Conservation (phyloP, 1,284 basidiomycete genomes). For the Apiotrichum gamsii region DNA sequence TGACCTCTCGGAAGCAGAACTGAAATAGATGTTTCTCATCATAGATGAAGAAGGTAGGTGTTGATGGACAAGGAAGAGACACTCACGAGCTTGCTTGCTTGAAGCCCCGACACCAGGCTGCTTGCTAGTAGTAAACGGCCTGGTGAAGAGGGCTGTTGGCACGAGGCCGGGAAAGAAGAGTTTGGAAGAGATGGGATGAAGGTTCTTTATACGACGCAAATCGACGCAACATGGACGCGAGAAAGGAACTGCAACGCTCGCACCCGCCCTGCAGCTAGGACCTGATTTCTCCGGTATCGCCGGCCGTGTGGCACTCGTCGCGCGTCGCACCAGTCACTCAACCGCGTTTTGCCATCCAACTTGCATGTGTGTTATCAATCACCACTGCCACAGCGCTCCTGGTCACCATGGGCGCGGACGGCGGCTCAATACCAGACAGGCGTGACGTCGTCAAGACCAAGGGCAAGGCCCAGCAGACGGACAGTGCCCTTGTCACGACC, state of each 20-base stretch:
- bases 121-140: not conserved
- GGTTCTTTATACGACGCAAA: not conserved
- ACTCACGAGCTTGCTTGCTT: conserved; percentile 5
- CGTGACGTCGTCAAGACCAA: conserved; percentile 47
- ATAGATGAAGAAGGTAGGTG: conserved; percentile 15
- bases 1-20: conserved; percentile 48
- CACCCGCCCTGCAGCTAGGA: not conserved
- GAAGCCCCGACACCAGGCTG: conserved; percentile 14
- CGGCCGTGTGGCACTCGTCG: no score
- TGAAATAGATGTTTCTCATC: conserved; percentile 41
- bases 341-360: conserved; percentile 11
- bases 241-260: no score
- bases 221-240: not conserved
- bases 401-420: conserved; percentile 44
- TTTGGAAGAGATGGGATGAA: not conserved
- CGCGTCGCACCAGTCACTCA: not conserved
- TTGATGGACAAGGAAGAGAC: conserved; percentile 1
- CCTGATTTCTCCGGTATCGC: not conserved
- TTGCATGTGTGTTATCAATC: no score
- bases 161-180: not conserved
- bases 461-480: conserved; percentile 57
- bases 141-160: conserved; percentile 3
- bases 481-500: conserved; percentile 76
- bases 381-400: no score
- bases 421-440: conserved; percentile 47